Conservation (phyloP, 208 protist genomes). For the Trypanosoma avium region DNA sequence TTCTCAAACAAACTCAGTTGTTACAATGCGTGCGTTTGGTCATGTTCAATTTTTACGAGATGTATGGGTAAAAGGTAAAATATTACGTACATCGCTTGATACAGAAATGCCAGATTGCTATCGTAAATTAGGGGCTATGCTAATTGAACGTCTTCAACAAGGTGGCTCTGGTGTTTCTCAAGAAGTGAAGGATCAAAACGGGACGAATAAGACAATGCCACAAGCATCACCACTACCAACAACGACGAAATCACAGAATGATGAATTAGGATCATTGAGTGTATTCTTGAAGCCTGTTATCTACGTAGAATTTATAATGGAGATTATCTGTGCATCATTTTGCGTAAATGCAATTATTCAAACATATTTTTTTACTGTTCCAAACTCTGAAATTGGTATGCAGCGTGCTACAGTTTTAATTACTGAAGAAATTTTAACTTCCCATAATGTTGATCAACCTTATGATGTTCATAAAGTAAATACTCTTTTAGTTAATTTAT, state of each 20-base stretch:
- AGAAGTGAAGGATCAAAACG: neutral
- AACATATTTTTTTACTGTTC: conserved; percentile 18
- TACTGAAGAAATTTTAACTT: neutral
- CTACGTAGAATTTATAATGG: conserved; percentile 21
- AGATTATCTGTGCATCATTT: conserved; percentile 8
- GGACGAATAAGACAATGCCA: neutral
- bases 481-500: conserved; percentile 12
- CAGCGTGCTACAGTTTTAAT: neutral
- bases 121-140: conserved; percentile 41
- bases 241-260: conserved; percentile 4
- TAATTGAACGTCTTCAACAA: conserved; percentile 30
- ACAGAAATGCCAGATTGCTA: conserved; percentile 48
- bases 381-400: neutral
- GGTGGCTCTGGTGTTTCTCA: neutral
- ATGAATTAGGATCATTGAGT: neutral
- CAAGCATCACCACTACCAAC: neutral
- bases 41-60: conserved; percentile 54
- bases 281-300: neutral
- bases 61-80: conserved; percentile 47
- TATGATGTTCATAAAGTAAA: neutral
- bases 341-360: conserved; percentile 17
- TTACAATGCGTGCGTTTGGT: conserved; percentile 47
- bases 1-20: conserved; percentile 36
- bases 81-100: conserved; percentile 44
- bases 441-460: neutral